These are phyloP conservation scores for Xylaria flabelliformis DNA, from an alignment of 495 filamentous ascomycete genomes.

Conservation along the genomic window DNA sequence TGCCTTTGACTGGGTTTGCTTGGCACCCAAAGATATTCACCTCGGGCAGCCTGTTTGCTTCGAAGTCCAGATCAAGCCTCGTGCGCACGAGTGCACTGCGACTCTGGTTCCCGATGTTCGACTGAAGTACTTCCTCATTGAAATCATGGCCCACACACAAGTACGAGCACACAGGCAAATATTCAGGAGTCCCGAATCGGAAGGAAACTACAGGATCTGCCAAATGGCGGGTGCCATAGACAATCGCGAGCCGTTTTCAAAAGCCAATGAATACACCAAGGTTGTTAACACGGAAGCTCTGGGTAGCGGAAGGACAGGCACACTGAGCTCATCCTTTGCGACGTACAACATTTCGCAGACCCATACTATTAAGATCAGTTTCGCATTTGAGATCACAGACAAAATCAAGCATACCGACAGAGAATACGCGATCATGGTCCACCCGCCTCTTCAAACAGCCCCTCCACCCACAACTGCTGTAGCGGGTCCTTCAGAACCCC, in stretches of 20 bases:
- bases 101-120: slow-evolving; percentile 19
- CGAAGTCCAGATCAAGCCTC: slow-evolving; percentile 21
- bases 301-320: background rate
- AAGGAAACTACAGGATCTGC: background rate
- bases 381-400: slow-evolving; percentile 10
- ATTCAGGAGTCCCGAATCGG: background rate
- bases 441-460: slow-evolving; percentile 13
- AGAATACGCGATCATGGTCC: slow-evolving; percentile 13
- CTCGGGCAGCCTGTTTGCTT: slow-evolving; percentile 10
- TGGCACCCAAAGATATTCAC: slow-evolving; percentile 6
- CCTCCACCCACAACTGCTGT: background rate
- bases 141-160: slow-evolving; percentile 4
- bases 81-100: slow-evolving; percentile 16
- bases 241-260: slow-evolving; percentile 7
- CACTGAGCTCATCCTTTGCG: slow-evolving; percentile 5
- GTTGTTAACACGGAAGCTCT: slow-evolving; percentile 14
- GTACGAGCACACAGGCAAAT: background rate
- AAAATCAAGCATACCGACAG: slow-evolving; percentile 10
- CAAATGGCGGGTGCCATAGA: slow-evolving; percentile 2
- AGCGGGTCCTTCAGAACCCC: slow-evolving; percentile 3
- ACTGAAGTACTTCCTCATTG: slow-evolving; percentile 11
- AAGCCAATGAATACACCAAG: slow-evolving; percentile 22
- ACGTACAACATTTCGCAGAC: slow-evolving; percentile 22
- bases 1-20: slow-evolving; percentile 26
- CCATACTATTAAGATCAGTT: background rate